Base-by-base conservation (phyloP, 768 basidiomycete genomes). In the Lyophyllum semitale region DNA sequence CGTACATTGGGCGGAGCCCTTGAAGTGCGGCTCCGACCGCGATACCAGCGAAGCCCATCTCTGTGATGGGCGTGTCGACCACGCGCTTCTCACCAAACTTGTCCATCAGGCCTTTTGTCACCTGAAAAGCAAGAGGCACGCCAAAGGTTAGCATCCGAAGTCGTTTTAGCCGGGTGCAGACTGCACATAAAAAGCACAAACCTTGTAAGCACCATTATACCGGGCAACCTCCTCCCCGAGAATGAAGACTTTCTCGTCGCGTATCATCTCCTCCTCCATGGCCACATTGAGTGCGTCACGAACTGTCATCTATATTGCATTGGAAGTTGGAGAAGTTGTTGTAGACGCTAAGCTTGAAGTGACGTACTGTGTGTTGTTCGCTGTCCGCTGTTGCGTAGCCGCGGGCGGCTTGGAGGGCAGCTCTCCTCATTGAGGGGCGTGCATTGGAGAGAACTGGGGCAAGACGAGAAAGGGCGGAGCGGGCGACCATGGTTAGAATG, bases 1-100 rank as follows among this genome's bases (percentile, higher is more conserved):
- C 85, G 55, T 70, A 91, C 91, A 99, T 82, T 58, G 97, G 97
- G 63, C 95, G 84, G 53, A 99, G 85, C 67, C 97, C 97, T 65
- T 93, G 87, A 32, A 98, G 83, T 43, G 93, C 97, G 58, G 97
- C 87, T 69, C 97, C 97, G 57, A 94, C 89, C 3, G 96, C 96
- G 54, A 99, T 68, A 77, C 97, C 97, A 71, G 93, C 91, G 74
- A 99, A 99, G 70, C 97, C 97, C 89, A 96, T 94, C 76, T 99
- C 96, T 27, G 95, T 97, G 61, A 95, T 95, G 52, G 93, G 93
- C 0, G 93, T 96, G 73, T 99, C 97, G 57, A 99, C 88, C 54
- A 99, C 97, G 51, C 97, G 91, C 78, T 90, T 95, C 77, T 98
- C 96, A 61, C 97, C 97, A 63, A 97, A 99, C 80, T 98, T 98